Conservation (phyloP, 2,329 filamentous ascomycete genomes). For the Zelopaecilomyces penicillatus region DNA sequence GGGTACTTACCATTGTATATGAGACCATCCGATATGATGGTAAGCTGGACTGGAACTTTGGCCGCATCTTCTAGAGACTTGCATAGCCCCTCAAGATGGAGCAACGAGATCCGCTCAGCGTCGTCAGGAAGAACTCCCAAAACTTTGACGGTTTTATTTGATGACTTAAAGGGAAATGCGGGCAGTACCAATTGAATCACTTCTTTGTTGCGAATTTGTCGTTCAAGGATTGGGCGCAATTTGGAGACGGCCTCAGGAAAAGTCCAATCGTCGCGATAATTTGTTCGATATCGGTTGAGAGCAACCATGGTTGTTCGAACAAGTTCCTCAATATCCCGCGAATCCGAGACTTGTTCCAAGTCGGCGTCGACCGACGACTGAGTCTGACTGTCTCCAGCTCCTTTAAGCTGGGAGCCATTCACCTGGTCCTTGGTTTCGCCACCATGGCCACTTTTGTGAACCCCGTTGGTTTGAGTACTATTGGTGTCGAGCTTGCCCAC, state of each 20-base stretch:
- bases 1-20: conserved; percentile 25
- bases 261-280: conserved; percentile 2
- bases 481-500: no score
- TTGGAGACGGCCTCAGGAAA: background rate
- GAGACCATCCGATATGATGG: conserved; percentile 29
- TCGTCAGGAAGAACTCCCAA: conserved; percentile 29
- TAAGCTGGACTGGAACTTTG: conserved; percentile 28
- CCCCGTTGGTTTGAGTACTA: no score
- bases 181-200: conserved; percentile 8
- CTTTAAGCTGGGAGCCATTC: no score
- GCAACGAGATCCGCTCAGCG: conserved; percentile 32
- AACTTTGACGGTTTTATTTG: conserved; percentile 21
- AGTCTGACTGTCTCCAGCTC: no score
- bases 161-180: conserved; percentile 15
- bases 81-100: conserved; percentile 30
- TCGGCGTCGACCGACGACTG: no score
- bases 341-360: no score
- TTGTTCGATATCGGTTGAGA: conserved; percentile 1
- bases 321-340: no score
- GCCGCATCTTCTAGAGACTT: conserved; percentile 29
- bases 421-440: no score
- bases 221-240: background rate
- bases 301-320: no score
- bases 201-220: background rate
- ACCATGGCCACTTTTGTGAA: no score